Base-by-base conservation (phyloP, 2,329 filamentous ascomycete genomes). In the Diaporthe ampelina region DNA sequence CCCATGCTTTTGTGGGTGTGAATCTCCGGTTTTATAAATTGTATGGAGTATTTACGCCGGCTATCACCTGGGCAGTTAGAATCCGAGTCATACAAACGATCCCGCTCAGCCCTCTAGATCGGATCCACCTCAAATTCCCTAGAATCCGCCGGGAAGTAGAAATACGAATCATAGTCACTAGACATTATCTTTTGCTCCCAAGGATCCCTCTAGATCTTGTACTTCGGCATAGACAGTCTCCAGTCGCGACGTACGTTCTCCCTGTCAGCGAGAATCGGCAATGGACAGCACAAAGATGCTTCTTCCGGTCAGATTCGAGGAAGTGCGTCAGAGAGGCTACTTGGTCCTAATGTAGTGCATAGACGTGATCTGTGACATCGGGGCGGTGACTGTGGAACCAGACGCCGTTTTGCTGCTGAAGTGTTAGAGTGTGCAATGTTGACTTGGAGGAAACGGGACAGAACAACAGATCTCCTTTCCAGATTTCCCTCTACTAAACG, bases 301-400 rank as follows among this genome's bases (percentile, higher is more conserved):
- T 50, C 43, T 8, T 17, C 40, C 10, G 19, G 3, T 50, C 26
- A 11, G 43, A 65, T n/a, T 65, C 59, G 10, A 65, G 43, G 19
- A 65, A 65, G 6, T 65, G 26, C 26, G 26, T 24, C 15, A 65
- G 26, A n/a, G 59, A 65, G 19, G 43, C 59, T 15, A 35, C 3
- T 19, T 65, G 43, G 11, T 50, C 56, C 19, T 58, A 32, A 24
- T 32, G 29, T 9, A 37, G 56, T n/a, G 56, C 56, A 58, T 63
- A 63, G 1, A 63, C 40, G 24, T 63, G 15, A 10, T n/a, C 9
- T 13, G 59, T 48, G n/a, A 63, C 59, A 32, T 24, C 11, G 4
- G 9, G 40, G 17, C 59, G 59, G 26, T 63, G 59, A 8, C 59
- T 63, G 40, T 63, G 59, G 24, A 63, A 63, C 59, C 59, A 63